Percentiles rank a stretch among this genome's conserved stretches.
phyloP scores from a whole-genome alignment of 1,284 basidiomycete species.

The Mycena citricolor region DNA sequence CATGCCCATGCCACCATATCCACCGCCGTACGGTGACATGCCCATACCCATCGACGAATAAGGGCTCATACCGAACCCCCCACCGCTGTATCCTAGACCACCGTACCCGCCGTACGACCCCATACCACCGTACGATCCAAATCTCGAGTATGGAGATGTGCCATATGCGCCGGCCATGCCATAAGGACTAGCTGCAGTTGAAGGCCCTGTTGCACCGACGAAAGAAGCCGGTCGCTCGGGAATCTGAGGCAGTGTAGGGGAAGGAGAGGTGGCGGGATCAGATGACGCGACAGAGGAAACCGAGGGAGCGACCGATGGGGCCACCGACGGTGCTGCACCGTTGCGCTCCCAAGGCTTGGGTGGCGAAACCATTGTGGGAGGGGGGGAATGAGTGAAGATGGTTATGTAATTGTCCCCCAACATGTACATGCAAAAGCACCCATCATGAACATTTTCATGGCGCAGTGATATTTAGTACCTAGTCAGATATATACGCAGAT shows the following conservation, averaged over 20 bases:
- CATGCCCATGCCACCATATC: slow-evolving; percentile 46
- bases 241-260: slow-evolving; percentile 42
- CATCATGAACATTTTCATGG: too few species aligned
- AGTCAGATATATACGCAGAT: background rate
- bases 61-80: slow-evolving; percentile 44
- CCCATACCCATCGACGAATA: slow-evolving; percentile 36
- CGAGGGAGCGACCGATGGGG: slow-evolving; percentile 25
- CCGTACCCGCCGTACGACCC: slow-evolving; percentile 32
- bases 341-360: slow-evolving; percentile 84
- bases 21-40: slow-evolving; percentile 35
- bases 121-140: too few species aligned
- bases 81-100: slow-evolving; percentile 35
- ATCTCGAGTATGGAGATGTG: slow-evolving; percentile 39
- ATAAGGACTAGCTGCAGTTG: slow-evolving; percentile 33
- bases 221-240: slow-evolving; percentile 49
- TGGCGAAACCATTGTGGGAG: slow-evolving; percentile 64
- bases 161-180: slow-evolving; percentile 29
- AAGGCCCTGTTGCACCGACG: slow-evolving; percentile 30
- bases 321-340: slow-evolving; percentile 36
- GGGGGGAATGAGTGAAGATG: background rate
- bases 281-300: slow-evolving; percentile 26
- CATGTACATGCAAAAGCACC: too few species aligned
- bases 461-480: too few species aligned
- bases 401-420: slow-evolving; percentile 6
- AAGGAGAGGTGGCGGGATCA: slow-evolving; percentile 29